Conservation (phyloP, 805 yeast genomes). For the Saturnispora serradocipensis region DNA sequence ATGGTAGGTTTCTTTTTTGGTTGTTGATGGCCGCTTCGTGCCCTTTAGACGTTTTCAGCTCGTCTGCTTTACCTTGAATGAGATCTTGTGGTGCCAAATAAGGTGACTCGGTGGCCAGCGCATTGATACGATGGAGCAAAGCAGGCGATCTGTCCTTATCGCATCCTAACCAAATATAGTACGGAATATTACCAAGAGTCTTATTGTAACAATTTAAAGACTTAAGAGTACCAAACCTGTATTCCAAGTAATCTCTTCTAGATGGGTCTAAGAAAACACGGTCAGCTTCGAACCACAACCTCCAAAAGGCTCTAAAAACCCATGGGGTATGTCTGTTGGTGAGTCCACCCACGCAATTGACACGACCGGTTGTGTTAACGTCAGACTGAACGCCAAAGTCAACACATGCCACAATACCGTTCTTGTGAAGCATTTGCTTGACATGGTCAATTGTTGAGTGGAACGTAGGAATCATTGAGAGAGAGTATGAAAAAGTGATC, state of each 20-base stretch:
- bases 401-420: conserved; percentile 60
- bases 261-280: conserved; percentile 70
- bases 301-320: conserved; percentile 74
- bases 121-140: conserved; percentile 46
- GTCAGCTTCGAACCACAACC: conserved; percentile 82
- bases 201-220: conserved; percentile 60
- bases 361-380: conserved; percentile 56
- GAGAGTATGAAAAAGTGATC: conserved; percentile 69
- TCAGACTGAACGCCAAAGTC: conserved; percentile 73
- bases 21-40: conserved; percentile 67
- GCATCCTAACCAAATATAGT: conserved; percentile 76
- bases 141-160: conserved; percentile 48
- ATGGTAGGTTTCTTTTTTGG: conserved; percentile 57
- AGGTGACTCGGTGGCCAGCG: conserved; percentile 75
- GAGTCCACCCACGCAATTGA: conserved; percentile 68
- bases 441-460: conserved; percentile 72
- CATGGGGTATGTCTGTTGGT: conserved; percentile 66
- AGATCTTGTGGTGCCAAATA: conserved; percentile 55
- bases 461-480: conserved; percentile 79
- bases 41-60: conserved; percentile 50
- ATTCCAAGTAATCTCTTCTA: conserved; percentile 75
- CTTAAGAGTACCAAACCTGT: conserved; percentile 73
- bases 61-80: conserved; percentile 11
- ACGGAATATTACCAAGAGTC: conserved; percentile 64
- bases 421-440: conserved; percentile 38